phyloP scores from a whole-genome alignment of 495 filamentous ascomycete genomes.

The Hypoxylon lienhwacheense region DNA sequence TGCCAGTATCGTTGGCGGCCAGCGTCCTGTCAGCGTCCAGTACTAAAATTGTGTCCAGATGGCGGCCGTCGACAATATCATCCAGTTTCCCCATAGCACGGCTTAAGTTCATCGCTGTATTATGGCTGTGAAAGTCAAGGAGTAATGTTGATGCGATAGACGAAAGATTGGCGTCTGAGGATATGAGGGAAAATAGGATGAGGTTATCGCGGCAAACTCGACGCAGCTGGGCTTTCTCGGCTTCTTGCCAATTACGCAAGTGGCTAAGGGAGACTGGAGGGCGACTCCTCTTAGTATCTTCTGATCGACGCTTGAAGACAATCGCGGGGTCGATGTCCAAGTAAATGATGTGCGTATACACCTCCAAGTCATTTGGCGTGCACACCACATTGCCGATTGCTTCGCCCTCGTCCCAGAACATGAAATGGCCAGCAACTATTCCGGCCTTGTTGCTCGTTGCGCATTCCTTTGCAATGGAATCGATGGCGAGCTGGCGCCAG shows the following conservation, averaged over 20 bases:
- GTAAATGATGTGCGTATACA: constrained; percentile 65
- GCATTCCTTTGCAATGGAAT: constrained; percentile 48
- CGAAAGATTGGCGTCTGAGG: background rate
- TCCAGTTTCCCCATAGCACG: background rate
- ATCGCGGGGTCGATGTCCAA: constrained; percentile 48
- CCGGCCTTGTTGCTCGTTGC: constrained; percentile 41
- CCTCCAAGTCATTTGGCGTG: constrained; percentile 52
- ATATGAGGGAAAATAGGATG: constrained; percentile 52
- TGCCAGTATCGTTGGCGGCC: constrained; percentile 56
- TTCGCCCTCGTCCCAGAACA: constrained; percentile 58
- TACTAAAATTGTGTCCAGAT: constrained; percentile 52
- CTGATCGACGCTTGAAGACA: constrained; percentile 40
- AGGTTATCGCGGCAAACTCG: constrained; percentile 49
- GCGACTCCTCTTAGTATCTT: constrained; percentile 49
- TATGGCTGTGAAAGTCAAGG: background rate
- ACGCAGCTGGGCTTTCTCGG: constrained; percentile 54
- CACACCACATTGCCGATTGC: constrained; percentile 39
- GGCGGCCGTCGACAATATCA: background rate
- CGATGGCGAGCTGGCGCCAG: constrained; percentile 55
- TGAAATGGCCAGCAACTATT: constrained; percentile 63
- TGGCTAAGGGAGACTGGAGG: constrained; percentile 42
- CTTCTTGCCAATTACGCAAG: constrained; percentile 56
- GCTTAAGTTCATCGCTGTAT: background rate
- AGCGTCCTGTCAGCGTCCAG: constrained; percentile 65
- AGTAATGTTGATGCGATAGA: background rate